Evolutionary conservation across 2,329 filamentous ascomycete species (phyloP).

Genomic region (Sarocladiaceae sp.): DNA sequence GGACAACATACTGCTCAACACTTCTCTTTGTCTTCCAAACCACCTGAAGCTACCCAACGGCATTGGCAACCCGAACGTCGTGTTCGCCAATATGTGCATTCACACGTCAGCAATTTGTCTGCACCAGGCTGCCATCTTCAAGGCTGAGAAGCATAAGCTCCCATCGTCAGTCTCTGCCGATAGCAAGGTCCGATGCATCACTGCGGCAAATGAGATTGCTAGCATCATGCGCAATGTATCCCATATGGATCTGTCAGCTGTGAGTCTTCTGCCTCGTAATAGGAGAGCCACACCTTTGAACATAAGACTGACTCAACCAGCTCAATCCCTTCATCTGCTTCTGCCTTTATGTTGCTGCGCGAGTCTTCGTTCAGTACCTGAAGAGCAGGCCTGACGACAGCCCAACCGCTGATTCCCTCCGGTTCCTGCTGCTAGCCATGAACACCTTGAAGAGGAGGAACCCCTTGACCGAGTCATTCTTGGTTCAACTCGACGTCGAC

Average conservation of each 20-base stretch:
- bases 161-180: conserved; percentile 73
- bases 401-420: conserved; percentile 71
- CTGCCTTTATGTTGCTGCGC: conserved; percentile 89
- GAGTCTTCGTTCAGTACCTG: conserved; percentile 94
- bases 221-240: conserved; percentile 94
- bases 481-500: conserved; percentile 89
- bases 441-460: conserved; percentile 82
- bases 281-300: conserved; percentile 20
- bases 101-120: conserved; percentile 94
- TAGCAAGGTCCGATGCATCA: conserved; percentile 88
- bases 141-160: conserved; percentile 82
- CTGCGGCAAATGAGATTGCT: conserved; percentile 87
- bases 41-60: conserved; percentile 74
- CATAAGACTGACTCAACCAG: conserved; percentile 49
- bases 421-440: conserved; percentile 87
- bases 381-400: conserved; percentile 85
- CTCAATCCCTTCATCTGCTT: conserved; percentile 96
- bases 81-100: conserved; percentile 95
- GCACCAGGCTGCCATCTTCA: conserved; percentile 98
- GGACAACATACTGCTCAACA: conserved; percentile 87
- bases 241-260: conserved; percentile 75
- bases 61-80: conserved; percentile 71
- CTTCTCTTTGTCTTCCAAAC: conserved; percentile 72
- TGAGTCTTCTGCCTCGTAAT: conserved; percentile 38
- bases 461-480: conserved; percentile 86